These are phyloP conservation scores for Pichia paraexigua DNA, from an alignment of 805 yeast genomes.

Conservation along the genomic window DNA sequence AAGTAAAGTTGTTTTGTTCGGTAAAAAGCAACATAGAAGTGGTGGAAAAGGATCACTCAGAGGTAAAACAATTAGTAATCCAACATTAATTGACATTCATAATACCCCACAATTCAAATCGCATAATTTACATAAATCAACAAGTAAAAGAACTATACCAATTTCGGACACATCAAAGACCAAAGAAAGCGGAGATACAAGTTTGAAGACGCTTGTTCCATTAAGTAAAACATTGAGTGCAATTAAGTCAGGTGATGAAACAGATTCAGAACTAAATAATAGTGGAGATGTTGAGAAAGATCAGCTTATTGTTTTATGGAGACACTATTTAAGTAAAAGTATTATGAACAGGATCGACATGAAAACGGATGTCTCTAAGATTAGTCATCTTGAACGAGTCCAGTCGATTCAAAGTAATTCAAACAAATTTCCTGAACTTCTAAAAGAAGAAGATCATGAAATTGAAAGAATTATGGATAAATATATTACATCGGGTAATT, in stretches of 20 bases:
- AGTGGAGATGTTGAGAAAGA: conserved; percentile 6
- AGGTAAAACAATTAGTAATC: conserved; percentile 2
- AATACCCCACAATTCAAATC: conserved; percentile 5
- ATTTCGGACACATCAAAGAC: background rate
- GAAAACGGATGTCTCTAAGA: conserved; percentile 20
- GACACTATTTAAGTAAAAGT: conserved; percentile 20
- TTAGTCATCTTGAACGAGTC: conserved; percentile 7
- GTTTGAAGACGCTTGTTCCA: background rate
- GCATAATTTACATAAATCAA: background rate
- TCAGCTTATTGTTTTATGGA: conserved; percentile 21
- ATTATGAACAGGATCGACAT: conserved; percentile 23
- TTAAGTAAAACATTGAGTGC: background rate
- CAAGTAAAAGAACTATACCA: background rate
- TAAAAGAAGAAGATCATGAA: background rate
- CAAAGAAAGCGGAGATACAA: background rate
- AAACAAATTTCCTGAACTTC: background rate
- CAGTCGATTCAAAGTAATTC: conserved; percentile 4
- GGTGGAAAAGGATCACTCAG: background rate
- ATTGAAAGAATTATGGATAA: conserved; percentile 4
- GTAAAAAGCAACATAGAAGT: background rate
- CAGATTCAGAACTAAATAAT: background rate
- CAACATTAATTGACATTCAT: conserved; percentile 6
- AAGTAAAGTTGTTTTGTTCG: conserved; percentile 9
- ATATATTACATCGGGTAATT: background rate
- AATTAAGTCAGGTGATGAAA: background rate